Evolutionary conservation across 345 rosid genomes (phyloP).

Genomic region (Fremontodendron californicum): DNA sequence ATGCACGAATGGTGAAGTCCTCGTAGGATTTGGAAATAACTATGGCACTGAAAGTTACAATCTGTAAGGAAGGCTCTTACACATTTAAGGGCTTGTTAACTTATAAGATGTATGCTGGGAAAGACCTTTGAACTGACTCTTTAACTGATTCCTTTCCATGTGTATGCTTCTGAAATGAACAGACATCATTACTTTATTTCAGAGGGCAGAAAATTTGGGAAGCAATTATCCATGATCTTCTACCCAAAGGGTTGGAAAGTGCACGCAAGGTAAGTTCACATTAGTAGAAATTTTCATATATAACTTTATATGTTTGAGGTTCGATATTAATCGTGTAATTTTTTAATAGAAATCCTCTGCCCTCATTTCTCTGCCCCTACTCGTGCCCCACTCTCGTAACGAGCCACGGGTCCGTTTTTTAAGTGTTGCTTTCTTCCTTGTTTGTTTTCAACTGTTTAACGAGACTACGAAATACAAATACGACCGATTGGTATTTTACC

Average conservation of each 20-base stretch:
- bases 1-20: neutral
- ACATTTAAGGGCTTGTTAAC: neutral
- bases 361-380: too few species aligned
- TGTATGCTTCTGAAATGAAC: conserved; percentile 28
- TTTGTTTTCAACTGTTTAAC: too few species aligned
- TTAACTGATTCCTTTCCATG: conserved; percentile 11
- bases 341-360: too few species aligned
- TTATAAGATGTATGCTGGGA: neutral
- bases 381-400: too few species aligned
- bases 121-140: conserved; percentile 11
- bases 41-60: neutral
- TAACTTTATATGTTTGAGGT: neutral
- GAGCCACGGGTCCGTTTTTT: too few species aligned
- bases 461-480: too few species aligned
- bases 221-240: conserved; percentile 79
- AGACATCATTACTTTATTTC: conserved; percentile 83
- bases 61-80: neutral
- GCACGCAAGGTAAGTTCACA: conserved; percentile 55
- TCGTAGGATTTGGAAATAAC: neutral
- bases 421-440: too few species aligned
- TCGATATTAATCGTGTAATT: neutral
- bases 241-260: conserved; percentile 66
- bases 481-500: too few species aligned
- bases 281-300: neutral
- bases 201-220: conserved; percentile 90